A percentile compares a stretch with the other conserved stretches of the same genome.
Evolutionary conservation across 345 rosid species (phyloP).

Genomic region (Atalantia buxifolia): DNA sequence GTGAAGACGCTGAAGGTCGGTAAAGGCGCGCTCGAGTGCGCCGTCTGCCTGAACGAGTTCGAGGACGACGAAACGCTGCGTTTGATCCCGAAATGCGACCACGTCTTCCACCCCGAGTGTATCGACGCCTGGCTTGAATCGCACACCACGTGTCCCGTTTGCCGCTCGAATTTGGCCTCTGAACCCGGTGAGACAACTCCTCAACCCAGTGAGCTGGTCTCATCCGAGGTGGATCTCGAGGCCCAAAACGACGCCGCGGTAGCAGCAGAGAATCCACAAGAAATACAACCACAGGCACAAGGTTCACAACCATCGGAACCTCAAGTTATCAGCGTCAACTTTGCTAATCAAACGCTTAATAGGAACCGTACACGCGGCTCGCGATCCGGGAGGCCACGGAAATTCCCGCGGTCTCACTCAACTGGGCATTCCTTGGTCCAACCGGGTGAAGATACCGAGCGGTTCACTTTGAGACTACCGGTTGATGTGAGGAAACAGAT

Average conservation of each 20-base stretch:
- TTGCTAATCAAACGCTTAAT: constrained; percentile 17
- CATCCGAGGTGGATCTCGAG: constrained; percentile 31
- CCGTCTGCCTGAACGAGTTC: constrained; percentile 84
- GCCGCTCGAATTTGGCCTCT: constrained; percentile 65
- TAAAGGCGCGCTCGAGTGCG: constrained; percentile 86
- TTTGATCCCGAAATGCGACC: constrained; percentile 84
- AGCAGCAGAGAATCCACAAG: background rate
- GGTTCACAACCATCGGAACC: constrained; percentile 10
- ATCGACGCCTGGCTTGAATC: constrained; percentile 81
- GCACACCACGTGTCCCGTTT: constrained; percentile 93
- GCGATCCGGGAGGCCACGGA: constrained; percentile 32
- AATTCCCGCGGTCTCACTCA: constrained; percentile 70
- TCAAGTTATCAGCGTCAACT: constrained; percentile 4
- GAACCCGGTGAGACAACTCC: constrained; percentile 33
- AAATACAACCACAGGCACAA: background rate
- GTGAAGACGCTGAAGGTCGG: constrained; percentile 83
- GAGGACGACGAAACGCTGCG: constrained; percentile 95
- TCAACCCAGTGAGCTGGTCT: background rate
- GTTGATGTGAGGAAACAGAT: constrained; percentile 70
- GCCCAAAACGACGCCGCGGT: constrained; percentile 24
- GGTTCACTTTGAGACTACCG: constrained; percentile 76
- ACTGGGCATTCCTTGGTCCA: constrained; percentile 90
- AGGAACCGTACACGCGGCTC: constrained; percentile 56
- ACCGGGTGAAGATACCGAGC: constrained; percentile 77
- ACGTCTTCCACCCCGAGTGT: constrained; percentile 91